phyloP scores from a whole-genome alignment of 306 rosid genomes.

The Sicyos edulis region DNA sequence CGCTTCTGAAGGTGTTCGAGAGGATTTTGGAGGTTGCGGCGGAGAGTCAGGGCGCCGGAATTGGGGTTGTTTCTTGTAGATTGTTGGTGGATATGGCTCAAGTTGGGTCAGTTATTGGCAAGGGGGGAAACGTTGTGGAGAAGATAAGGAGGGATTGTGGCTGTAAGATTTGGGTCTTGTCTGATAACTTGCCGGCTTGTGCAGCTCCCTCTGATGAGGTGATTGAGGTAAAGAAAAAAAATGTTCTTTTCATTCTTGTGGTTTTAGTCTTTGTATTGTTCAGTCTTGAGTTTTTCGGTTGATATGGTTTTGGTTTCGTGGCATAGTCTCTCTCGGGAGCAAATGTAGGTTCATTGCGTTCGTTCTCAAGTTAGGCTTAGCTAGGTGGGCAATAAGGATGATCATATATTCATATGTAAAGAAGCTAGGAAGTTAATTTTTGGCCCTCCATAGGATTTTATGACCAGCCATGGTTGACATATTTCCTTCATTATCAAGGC shows the following conservation, averaged over 20 bases:
- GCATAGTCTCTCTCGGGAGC: too few relatives aligned
- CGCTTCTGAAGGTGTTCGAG: conserved; percentile 72
- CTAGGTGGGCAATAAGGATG: too few relatives aligned
- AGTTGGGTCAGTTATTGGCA: conserved; percentile 78
- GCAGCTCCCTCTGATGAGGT: conserved; percentile 59
- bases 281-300: too few relatives aligned
- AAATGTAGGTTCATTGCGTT: too few relatives aligned
- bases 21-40: conserved; percentile 85
- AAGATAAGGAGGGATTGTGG: conserved; percentile 76
- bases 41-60: conserved; percentile 54
- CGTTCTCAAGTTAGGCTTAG: too few relatives aligned
- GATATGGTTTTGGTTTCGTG: too few relatives aligned
- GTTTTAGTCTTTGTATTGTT: not conserved
- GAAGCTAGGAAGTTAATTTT: not conserved
- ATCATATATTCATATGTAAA: not conserved
- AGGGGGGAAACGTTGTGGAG: conserved; percentile 89
- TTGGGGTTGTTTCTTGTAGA: conserved; percentile 68
- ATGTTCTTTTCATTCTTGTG: not conserved
- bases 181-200: conserved; percentile 60
- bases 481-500: too few relatives aligned
- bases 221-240: conserved; percentile 58
- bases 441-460: not conserved
- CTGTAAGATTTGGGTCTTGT: conserved; percentile 59
- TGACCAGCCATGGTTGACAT: too few relatives aligned
- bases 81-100: conserved; percentile 56